Conservation (phyloP, 1,284 basidiomycete species). For the Trichosporon faecale region DNA sequence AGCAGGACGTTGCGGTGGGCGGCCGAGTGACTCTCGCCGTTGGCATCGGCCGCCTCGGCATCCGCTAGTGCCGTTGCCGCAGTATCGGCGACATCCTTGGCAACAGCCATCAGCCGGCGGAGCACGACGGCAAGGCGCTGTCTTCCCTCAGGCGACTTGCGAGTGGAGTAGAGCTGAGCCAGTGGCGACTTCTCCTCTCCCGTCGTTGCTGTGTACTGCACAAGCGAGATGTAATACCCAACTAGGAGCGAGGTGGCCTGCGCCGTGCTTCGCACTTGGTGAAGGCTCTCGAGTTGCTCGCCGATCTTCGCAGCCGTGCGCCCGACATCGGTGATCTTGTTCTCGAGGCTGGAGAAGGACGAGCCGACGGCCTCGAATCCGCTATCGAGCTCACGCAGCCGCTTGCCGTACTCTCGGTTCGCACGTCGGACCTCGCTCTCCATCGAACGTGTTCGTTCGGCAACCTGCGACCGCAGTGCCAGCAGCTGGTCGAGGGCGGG, state of each 20-base stretch:
- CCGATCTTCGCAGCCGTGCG: conserved; percentile 92
- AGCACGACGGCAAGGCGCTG: conserved; percentile 84
- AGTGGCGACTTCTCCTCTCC: conserved; percentile 38
- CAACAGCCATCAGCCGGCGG: conserved; percentile 80
- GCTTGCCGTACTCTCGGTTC: conserved; percentile 89
- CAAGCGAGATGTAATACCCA: conserved; percentile 90
- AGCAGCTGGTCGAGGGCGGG: conserved; percentile 83
- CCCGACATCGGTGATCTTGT: conserved; percentile 85
- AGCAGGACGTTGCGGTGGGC: conserved; percentile 18
- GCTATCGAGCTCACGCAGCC: conserved; percentile 84
- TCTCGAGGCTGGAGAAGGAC: conserved; percentile 80
- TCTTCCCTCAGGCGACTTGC: conserved; percentile 70
- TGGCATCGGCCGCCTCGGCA: conserved; percentile 52
- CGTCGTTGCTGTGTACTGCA: conserved; percentile 70
- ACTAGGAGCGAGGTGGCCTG: conserved; percentile 94
- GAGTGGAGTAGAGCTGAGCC: conserved; percentile 55
- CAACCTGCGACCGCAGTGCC: conserved; percentile 78
- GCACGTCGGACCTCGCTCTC: conserved; percentile 86
- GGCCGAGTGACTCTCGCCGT: conserved; percentile 11
- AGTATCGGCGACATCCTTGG: conserved; percentile 64
- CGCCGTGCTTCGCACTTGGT: conserved; percentile 85
- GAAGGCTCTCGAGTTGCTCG: conserved; percentile 92
- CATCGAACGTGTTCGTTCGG: conserved; percentile 81
- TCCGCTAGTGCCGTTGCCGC: conserved; percentile 59
- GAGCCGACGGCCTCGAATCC: conserved; percentile 87